Evolutionary conservation across 495 filamentous ascomycete species (phyloP).

Genomic region (Hypoxylon lienhwacheense): DNA sequence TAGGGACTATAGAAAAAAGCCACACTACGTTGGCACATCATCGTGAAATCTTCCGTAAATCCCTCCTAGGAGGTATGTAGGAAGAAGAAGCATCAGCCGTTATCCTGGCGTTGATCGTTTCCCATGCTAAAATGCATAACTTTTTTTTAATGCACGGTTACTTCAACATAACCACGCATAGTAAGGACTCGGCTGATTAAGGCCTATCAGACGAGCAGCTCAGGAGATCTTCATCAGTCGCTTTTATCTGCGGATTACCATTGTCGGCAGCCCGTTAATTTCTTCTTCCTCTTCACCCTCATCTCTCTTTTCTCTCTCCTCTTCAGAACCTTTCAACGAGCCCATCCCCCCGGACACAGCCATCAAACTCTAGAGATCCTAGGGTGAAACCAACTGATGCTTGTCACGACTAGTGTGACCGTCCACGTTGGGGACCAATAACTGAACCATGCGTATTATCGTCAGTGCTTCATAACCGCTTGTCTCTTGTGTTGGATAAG

Average conservation of each 20-base stretch:
- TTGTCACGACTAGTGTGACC: slow-evolving; percentile 38
- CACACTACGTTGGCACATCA: slow-evolving; percentile 16
- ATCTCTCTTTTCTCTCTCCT: too few species aligned
- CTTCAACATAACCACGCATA: slow-evolving; percentile 13
- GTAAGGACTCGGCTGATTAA: slow-evolving; percentile 30
- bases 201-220: slow-evolving; percentile 31
- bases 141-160: slow-evolving; percentile 27
- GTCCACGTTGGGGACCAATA: slow-evolving; percentile 20
- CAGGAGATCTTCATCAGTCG: slow-evolving; percentile 31
- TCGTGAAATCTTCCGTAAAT: slow-evolving; percentile 10
- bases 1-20: not conserved
- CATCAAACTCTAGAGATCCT: slow-evolving; percentile 34
- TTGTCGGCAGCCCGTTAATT: slow-evolving; percentile 31
- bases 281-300: too few species aligned
- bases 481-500: slow-evolving; percentile 11
- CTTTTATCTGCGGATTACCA: slow-evolving; percentile 29
- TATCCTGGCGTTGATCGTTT: slow-evolving; percentile 17
- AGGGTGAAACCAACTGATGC: slow-evolving; percentile 38
- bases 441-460: slow-evolving; percentile 19
- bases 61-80: too few species aligned
- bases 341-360: slow-evolving; percentile 32
- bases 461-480: slow-evolving; percentile 21
- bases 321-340: slow-evolving; percentile 25
- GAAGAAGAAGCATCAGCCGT: slow-evolving; percentile 3
- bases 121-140: slow-evolving; percentile 29